Conservation (phyloP, 2,329 filamentous ascomycete species). For the Phaeosphaeria sp. region DNA sequence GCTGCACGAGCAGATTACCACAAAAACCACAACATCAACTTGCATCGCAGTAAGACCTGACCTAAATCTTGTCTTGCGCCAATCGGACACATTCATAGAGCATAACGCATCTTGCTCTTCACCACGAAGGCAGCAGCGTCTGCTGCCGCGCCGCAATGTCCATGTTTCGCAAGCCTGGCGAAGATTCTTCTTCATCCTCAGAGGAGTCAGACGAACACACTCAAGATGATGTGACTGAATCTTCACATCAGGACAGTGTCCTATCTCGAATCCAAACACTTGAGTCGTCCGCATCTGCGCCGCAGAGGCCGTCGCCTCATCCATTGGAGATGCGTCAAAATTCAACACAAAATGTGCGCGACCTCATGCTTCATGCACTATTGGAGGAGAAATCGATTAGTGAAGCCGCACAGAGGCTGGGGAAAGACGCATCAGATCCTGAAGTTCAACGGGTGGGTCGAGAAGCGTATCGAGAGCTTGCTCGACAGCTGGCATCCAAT, state of each 20-base stretch:
- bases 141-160: constrained; percentile 27
- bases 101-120: background rate
- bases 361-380: constrained; percentile 53
- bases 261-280: constrained; percentile 40
- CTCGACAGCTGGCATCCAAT: constrained; percentile 46
- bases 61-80: background rate
- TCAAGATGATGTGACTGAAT: constrained; percentile 25
- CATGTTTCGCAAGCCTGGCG: constrained; percentile 44
- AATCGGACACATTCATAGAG: background rate
- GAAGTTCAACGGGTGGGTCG: constrained; percentile 46
- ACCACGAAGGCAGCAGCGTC: background rate
- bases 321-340: constrained; percentile 23
- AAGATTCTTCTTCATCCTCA: constrained; percentile 39
- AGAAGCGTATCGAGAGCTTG: constrained; percentile 48
- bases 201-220: constrained; percentile 28
- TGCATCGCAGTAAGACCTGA: background rate
- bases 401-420: constrained; percentile 48
- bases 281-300: constrained; percentile 27
- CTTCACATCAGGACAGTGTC: constrained; percentile 21
- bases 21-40: constrained; percentile 12
- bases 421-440: constrained; percentile 39
- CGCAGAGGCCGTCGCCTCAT: constrained; percentile 13
- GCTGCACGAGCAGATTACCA: constrained; percentile 16
- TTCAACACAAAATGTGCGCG: constrained; percentile 37
- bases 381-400: constrained; percentile 53